Percentiles rank a stretch among this genome's conserved stretches.
Evolutionary conservation across 257 asterid species (phyloP).

Genomic region (Echium plantagineum): DNA sequence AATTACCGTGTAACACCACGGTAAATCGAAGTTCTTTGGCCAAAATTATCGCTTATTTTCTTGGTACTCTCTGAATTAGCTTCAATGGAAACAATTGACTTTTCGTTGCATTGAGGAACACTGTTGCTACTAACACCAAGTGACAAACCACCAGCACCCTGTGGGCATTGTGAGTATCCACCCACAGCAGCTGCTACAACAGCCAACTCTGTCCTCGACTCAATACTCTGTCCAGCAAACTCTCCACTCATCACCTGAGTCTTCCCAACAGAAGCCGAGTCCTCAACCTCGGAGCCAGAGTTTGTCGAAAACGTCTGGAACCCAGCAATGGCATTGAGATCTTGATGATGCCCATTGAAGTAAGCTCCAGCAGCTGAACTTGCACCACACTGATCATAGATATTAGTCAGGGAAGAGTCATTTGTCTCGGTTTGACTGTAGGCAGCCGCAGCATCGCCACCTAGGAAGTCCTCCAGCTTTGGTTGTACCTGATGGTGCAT

Average conservation of each 20-base stretch:
- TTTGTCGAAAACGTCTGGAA: constrained; percentile 19
- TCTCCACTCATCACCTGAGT: constrained; percentile 37
- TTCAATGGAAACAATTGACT: constrained; percentile 35
- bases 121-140: constrained; percentile 28
- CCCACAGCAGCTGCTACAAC: neutral
- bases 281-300: constrained; percentile 62
- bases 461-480: constrained; percentile 28
- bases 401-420: constrained; percentile 64
- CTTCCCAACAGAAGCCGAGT: constrained; percentile 46
- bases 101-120: constrained; percentile 6
- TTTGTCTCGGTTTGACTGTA: constrained; percentile 17
- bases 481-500: constrained; percentile 20
- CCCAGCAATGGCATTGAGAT: constrained; percentile 21
- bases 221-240: constrained; percentile 26
- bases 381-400: constrained; percentile 40
- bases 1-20: neutral
- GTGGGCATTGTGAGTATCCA: too few relatives aligned
- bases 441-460: constrained; percentile 42
- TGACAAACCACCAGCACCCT: constrained; percentile 16
- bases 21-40: constrained; percentile 3
- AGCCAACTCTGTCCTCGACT: constrained; percentile 54
- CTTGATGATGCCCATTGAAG: constrained; percentile 14
- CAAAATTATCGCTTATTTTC: constrained; percentile 1
- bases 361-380: constrained; percentile 14
- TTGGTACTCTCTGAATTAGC: constrained; percentile 12